phyloP scores from a whole-genome alignment of 2,329 filamentous ascomycete genomes.

The Didymella glomerata region DNA sequence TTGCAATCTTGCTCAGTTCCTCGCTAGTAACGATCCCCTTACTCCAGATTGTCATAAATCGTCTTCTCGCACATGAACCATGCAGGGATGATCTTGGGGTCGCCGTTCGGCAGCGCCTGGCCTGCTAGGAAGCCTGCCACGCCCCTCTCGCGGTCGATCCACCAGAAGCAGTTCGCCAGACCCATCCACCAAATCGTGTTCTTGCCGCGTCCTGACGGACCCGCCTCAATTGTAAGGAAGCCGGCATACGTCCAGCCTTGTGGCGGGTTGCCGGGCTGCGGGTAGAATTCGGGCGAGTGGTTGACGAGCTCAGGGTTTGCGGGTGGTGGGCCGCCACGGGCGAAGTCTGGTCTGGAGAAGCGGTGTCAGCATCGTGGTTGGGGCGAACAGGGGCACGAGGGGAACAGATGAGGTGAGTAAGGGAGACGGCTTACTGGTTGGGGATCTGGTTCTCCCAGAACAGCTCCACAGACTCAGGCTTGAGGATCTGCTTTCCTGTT shows the following conservation, averaged over 20 bases:
- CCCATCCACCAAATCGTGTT: conserved; percentile 67
- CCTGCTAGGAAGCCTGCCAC: conserved; percentile 55
- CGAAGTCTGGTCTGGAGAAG: conserved; percentile 57
- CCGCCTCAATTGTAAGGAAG: conserved; percentile 60
- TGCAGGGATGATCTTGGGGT: conserved; percentile 43
- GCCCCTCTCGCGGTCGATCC: conserved; percentile 67
- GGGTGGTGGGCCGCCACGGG: conserved; percentile 53
- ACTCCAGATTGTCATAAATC: conserved; percentile 48
- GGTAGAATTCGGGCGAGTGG: conserved; percentile 60
- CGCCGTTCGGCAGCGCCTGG: conserved; percentile 48
- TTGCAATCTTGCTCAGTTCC: background rate
- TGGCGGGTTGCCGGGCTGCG: conserved; percentile 57
- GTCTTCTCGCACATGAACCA: conserved; percentile 50
- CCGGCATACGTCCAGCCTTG: conserved; percentile 72
- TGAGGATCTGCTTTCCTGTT: conserved; percentile 64
- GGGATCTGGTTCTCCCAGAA: conserved; percentile 73
- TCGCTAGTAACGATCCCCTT: background rate
- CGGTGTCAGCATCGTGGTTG: background rate
- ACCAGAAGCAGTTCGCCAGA: conserved; percentile 69
- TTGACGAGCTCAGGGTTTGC: conserved; percentile 62
- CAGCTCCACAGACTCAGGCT: conserved; percentile 64
- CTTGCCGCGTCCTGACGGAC: conserved; percentile 61
- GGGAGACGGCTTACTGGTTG: conserved; percentile 35
- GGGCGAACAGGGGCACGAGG: background rate
- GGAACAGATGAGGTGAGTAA: background rate